Evolutionary conservation across 1,284 basidiomycete species (phyloP).

Genomic region (Malassezia dermatis): DNA sequence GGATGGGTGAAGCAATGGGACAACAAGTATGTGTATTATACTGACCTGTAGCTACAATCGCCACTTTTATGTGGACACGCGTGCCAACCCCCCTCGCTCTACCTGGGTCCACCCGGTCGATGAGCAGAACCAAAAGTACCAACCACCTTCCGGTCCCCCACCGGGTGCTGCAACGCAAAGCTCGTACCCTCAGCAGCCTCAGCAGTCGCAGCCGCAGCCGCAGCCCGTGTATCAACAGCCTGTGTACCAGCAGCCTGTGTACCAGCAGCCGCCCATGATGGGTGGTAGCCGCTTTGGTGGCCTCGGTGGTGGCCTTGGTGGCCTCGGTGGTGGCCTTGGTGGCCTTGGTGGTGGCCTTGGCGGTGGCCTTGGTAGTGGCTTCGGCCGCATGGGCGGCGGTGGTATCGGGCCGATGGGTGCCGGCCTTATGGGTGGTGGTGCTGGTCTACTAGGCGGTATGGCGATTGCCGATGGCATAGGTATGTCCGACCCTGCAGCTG

Average conservation of each 20-base stretch:
- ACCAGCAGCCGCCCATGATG: constrained; percentile 16
- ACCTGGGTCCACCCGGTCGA: constrained; percentile 42
- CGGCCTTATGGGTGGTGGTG: constrained; percentile 35
- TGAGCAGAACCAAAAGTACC: constrained; percentile 17
- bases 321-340: constrained; percentile 26
- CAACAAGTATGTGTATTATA: constrained; percentile 21
- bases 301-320: no score
- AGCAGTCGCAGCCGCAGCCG: constrained; percentile 19
- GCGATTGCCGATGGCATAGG: constrained; percentile 12
- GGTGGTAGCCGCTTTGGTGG: constrained; percentile 15
- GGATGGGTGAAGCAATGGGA: constrained; percentile 45
- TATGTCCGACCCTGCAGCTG: not conserved
- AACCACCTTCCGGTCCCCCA: constrained; percentile 29
- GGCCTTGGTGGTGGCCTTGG: constrained; percentile 22
- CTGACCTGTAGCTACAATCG: constrained; percentile 27
- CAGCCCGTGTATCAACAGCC: constrained; percentile 21
- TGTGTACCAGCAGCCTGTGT: constrained; percentile 20
- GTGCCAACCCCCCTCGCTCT: constrained; percentile 34
- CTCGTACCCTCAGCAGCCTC: constrained; percentile 1
- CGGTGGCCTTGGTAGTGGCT: constrained; percentile 9
- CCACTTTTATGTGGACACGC: constrained; percentile 45
- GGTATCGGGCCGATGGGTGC: constrained; percentile 30
- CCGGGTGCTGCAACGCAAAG: constrained; percentile 9
- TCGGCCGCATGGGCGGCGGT: constrained; percentile 23
- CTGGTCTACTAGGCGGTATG: constrained; percentile 17